Percentiles rank a stretch among this genome's conserved stretches.
phyloP scores from a whole-genome alignment of 2,329 filamentous ascomycete species.

The Diaporthe vexans region DNA sequence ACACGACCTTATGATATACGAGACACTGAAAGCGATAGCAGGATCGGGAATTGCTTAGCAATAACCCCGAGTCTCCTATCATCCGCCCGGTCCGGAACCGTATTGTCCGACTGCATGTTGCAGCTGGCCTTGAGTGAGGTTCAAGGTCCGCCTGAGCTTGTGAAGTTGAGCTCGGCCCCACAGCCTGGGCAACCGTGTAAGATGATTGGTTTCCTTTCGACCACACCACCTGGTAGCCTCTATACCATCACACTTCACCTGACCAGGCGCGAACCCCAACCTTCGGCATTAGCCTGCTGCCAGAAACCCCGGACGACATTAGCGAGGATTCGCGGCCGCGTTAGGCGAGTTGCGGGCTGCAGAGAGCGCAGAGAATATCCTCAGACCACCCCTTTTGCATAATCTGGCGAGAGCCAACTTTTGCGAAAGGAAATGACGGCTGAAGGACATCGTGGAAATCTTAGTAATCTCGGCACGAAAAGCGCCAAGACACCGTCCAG shows the following conservation, averaged over 20 bases:
- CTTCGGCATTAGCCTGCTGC: background rate
- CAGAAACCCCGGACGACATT: conserved; percentile 3
- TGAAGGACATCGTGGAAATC: background rate
- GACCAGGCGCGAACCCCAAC: conserved; percentile 6
- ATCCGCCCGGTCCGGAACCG: background rate
- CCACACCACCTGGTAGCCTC: background rate
- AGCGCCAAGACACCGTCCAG: background rate
- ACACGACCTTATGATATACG: conserved; percentile 22
- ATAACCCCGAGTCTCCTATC: conserved; percentile 12
- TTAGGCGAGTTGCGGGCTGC: conserved; percentile 15
- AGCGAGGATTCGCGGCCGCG: conserved; percentile 2
- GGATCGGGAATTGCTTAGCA: background rate
- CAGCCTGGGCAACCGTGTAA: conserved; percentile 30
- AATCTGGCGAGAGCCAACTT: conserved; percentile 2
- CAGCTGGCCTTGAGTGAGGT: conserved; percentile 10
- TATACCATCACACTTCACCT: background rate
- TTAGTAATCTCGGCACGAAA: background rate
- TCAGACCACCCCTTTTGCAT: conserved; percentile 8
- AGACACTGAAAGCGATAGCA: background rate
- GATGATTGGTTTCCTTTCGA: conserved; percentile 24
- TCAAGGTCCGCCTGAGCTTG: conserved; percentile 5
- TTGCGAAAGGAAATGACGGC: background rate
- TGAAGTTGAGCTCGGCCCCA: conserved; percentile 14
- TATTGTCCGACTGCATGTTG: conserved; percentile 1
- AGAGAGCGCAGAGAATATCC: background rate